Base-by-base conservation (phyloP, 2,329 filamentous ascomycete genomes). In the Colletotrichum camelliae region DNA sequence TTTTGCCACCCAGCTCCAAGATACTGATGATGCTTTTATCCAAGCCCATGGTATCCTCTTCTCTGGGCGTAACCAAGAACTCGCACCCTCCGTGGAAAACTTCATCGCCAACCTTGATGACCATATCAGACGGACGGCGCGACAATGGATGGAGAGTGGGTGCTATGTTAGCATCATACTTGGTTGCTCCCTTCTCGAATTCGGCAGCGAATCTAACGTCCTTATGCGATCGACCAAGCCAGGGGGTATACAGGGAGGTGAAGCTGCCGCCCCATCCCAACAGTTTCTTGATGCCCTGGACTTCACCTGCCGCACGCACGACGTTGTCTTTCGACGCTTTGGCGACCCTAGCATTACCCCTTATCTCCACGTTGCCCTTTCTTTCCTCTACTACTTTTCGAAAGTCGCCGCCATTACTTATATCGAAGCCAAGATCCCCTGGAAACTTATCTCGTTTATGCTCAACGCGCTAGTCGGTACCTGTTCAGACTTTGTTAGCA, bases 201-300 rank as follows among this genome's bases (percentile, higher is more conserved):
- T 91, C 43, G 9, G 31, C 9, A 33, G 31, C 3, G 3, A 33
- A 33, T 33, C 31, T 33, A 33, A 33, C 31, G 9, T 33, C 4
- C 7, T 77, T 0, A 70, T 74, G 61, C 33, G 27, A 9, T 8
- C 60, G 62, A 21, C 21, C 27, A 33, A 33, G 31, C 31, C 3
- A 33, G 31, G 31, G 31, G 31, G 31, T 33, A 33, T 4, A 12
- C 3, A 33, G 9, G 9, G 31, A 33, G 31, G 31, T 33, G 1
- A 12, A 0, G 9, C 31, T 2, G 18, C 21, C 0, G 2, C 13
- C 2, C 6, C 15, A 4, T 37, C 18, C 16, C 24, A 29, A 7
- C 18, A 27, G 57, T 66, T 93, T 92, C n/a, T 92, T 94, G 0
- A 88, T 91, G 5, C 93, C 95, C 64, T 94, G 91, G 1, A 92